These are phyloP conservation scores for baker's yeast (Saccharomyces cerevisiae) DNA, from an alignment of 805 yeast genomes.

Conservation along the genomic window DNA sequence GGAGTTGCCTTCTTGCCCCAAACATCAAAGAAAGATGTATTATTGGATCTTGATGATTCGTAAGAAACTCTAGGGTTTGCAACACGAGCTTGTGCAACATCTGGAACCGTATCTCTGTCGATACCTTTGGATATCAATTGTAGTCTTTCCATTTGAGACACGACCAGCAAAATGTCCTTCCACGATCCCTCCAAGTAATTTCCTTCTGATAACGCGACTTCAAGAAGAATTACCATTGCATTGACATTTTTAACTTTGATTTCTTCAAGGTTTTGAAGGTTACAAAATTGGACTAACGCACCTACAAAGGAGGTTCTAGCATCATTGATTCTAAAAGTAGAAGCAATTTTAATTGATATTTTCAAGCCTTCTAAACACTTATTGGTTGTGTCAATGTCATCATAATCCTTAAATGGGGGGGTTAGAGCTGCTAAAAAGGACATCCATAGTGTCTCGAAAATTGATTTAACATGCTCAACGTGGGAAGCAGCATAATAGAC, in stretches of 20 bases:
- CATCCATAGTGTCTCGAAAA: slow-evolving; percentile 96
- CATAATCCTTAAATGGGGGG: slow-evolving; percentile 84
- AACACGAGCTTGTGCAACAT: slow-evolving; percentile 66
- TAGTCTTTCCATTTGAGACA: slow-evolving; percentile 86
- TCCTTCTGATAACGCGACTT: slow-evolving; percentile 75
- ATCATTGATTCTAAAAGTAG: slow-evolving; percentile 72
- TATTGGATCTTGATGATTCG: slow-evolving; percentile 42
- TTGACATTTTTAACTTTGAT: slow-evolving; percentile 71
- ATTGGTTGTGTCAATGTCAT: slow-evolving; percentile 60
- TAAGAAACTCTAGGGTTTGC: slow-evolving; percentile 44
- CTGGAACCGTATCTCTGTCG: slow-evolving; percentile 77
- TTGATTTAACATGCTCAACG: slow-evolving; percentile 83
- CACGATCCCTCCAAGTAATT: slow-evolving; percentile 65
- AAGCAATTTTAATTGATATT: slow-evolving; percentile 71
- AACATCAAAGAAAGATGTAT: slow-evolving; percentile 46
- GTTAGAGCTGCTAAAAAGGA: slow-evolving; percentile 89
- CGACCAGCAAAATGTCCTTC: slow-evolving; percentile 71
- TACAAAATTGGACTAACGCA: slow-evolving; percentile 81
- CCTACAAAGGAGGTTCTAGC: slow-evolving; percentile 86
- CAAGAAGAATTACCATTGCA: slow-evolving; percentile 67
- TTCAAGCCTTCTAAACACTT: slow-evolving; percentile 79
- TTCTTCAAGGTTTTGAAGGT: slow-evolving; percentile 69
- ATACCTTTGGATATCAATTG: slow-evolving; percentile 84
- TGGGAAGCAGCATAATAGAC: slow-evolving; percentile 77
- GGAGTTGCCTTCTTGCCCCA: slow-evolving; percentile 49